Evolutionary conservation across 2,329 filamentous ascomycete genomes (phyloP), one percentile per base, ranked within the genome.

Genomic region (Didymella pomorum): DNA sequence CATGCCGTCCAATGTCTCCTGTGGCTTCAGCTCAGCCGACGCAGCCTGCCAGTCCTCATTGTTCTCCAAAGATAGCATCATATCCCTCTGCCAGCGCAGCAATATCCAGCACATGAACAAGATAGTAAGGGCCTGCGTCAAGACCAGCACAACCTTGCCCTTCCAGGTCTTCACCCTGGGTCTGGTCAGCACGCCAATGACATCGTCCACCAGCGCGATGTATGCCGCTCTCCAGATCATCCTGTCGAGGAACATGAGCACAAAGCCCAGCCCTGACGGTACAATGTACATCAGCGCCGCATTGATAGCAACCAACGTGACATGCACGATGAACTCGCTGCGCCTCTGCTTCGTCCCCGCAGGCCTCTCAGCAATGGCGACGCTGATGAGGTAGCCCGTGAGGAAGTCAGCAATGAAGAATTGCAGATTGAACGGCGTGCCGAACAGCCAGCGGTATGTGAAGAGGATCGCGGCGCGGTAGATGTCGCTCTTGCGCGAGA

Each of bases 201-300:
- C 23, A 49, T 68, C 67, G 26, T 68, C 65, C 25, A 70, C 62
- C 21, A 70, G 16, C 44, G 65, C 65, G 18, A 68, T 25, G 42
- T 64, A 69, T 8, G 61, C 52, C 25, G 60, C 56, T 16, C 57
- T 37, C 55, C 45, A 62, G 16, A 69, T 35, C 2, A 29, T 48
- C 14, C 61, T 53, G 43, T 69, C 60, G 6, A 35, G 48, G 6
- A 45, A 16, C 3, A 7, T 43, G 18, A 63, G 41, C 23, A 52
- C 41, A n/a, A 29, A 43, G n/a, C 41, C 28, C n/a, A 60, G 39
- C n/a, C 46, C 35, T 8, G 56, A 56, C 10, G 61, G 58, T 8
- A 62, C 46, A 4, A 56, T 20, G 3, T 33, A 18, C 20, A 44
- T 43, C 11, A 67, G 6, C 16, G 58, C 5, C 12, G 10, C 21